phyloP scores from a whole-genome alignment of 768 basidiomycete genomes.

The Sporobolomyces pararoseus region DNA sequence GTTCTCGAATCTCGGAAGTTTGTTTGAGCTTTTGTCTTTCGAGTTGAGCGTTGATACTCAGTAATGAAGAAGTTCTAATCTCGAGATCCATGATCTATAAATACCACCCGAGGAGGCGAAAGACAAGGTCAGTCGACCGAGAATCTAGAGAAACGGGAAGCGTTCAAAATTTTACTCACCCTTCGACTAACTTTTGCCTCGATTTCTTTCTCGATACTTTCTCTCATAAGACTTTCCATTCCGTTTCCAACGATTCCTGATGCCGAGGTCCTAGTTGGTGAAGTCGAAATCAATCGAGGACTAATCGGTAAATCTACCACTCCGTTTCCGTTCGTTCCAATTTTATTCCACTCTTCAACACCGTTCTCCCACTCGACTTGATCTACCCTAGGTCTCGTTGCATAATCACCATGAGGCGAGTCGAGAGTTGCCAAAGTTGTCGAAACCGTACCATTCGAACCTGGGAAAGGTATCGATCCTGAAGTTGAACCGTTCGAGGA shows the following conservation, averaged over 20 bases:
- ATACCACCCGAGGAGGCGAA: not conserved
- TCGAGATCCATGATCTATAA: constrained; percentile 82
- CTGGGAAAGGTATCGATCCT: not conserved
- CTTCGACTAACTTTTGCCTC: constrained; percentile 41
- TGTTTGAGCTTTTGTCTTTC: constrained; percentile 76
- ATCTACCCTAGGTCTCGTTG: not conserved
- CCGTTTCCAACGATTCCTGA: not conserved
- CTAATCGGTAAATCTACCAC: not conserved
- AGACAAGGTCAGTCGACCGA: not conserved
- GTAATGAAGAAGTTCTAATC: constrained; percentile 79
- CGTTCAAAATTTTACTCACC: constrained; percentile 22
- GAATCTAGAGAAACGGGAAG: not conserved
- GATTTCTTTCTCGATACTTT: constrained; percentile 30
- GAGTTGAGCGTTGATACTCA: constrained; percentile 76
- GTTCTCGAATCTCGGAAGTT: constrained; percentile 76
- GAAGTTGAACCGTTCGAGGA: not conserved
- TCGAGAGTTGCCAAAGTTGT: not conserved
- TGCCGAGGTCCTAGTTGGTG: not conserved
- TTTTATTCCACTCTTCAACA: not conserved
- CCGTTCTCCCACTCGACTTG: not conserved
- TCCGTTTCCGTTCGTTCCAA: not conserved
- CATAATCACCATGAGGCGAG: not conserved
- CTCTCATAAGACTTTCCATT: constrained; percentile 1
- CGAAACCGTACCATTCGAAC: not conserved
- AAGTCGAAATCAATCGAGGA: not conserved